A percentile compares a stretch with the other conserved stretches of the same genome.
Conservation (phyloP, 169 alveolate species). For the Amoebophrya sp. region DNA sequence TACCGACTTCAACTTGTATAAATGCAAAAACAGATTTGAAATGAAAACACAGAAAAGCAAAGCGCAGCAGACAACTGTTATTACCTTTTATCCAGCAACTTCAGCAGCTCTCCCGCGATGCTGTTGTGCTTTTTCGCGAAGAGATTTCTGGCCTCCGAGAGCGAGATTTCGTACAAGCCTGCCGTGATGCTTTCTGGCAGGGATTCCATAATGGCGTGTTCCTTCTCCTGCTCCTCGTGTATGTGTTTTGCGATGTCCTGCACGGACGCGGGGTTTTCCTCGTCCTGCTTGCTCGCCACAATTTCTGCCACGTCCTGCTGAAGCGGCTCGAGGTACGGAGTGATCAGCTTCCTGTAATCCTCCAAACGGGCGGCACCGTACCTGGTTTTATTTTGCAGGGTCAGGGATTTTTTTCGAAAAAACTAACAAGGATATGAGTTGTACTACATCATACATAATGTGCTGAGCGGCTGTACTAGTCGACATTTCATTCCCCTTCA, state of each 20-base stretch:
- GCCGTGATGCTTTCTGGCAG: neutral
- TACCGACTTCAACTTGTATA: too few species aligned
- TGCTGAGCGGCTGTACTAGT: too few species aligned
- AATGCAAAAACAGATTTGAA: too few species aligned
- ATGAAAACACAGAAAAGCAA: too few species aligned
- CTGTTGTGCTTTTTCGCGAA: neutral
- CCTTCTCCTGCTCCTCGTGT: neutral
- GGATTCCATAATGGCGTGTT: neutral
- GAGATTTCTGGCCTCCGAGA: neutral
- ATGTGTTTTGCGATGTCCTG: constrained; percentile 12
- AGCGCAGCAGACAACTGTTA: too few species aligned
- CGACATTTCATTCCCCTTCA: too few species aligned
- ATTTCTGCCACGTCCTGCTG: neutral
- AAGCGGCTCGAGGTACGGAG: neutral
- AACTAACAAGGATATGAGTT: too few species aligned
- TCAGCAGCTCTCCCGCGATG: neutral
- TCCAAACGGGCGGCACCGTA: neutral
- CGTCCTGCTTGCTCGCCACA: neutral
- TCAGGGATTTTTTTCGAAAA: too few species aligned
- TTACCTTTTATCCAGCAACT: neutral
- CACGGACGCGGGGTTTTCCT: neutral
- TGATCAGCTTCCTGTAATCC: neutral
- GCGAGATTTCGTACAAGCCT: neutral
- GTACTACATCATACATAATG: too few species aligned
- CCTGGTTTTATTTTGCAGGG: too few species aligned